Percentiles rank a stretch among this genome's conserved stretches.
Conservation (phyloP, 805 yeast genomes). For the Vanderwaltozyma polyspora region DNA sequence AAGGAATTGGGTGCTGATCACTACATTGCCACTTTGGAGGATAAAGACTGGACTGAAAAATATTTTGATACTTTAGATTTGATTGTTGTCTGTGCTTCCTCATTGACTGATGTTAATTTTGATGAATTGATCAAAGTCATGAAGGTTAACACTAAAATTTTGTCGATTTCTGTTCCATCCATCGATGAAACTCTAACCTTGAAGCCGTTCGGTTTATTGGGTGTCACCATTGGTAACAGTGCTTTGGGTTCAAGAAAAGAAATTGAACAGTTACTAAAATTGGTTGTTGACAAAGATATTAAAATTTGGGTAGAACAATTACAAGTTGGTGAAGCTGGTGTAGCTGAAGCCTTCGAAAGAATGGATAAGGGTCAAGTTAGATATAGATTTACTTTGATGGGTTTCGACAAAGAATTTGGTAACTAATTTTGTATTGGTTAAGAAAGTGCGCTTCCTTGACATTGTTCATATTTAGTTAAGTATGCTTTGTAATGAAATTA, state of each 20-base stretch:
- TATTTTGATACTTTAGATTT: slow-evolving; percentile 33
- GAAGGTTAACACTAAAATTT: slow-evolving; percentile 28
- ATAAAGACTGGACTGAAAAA: slow-evolving; percentile 31
- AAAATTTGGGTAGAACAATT: slow-evolving; percentile 44
- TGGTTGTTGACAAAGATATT: slow-evolving; percentile 36
- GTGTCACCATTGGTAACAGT: slow-evolving; percentile 24
- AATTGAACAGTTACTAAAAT: slow-evolving; percentile 35
- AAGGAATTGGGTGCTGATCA: too few relatives aligned
- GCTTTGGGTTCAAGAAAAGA: slow-evolving; percentile 36
- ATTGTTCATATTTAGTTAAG: too few relatives aligned
- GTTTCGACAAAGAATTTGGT: slow-evolving; percentile 25
- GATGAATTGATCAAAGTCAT: slow-evolving; percentile 23
- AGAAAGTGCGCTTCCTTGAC: too few relatives aligned
- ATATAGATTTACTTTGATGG: slow-evolving; percentile 43
- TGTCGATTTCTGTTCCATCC: slow-evolving; percentile 17
- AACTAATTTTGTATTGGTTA: too few relatives aligned
- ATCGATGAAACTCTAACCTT: slow-evolving; percentile 7
- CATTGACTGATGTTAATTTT: slow-evolving; percentile 31
- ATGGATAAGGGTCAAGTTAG: slow-evolving; percentile 40
- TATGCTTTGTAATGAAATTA: too few relatives aligned
- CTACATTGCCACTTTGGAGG: slow-evolving; percentile 45
- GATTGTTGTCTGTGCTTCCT: slow-evolving; percentile 38
- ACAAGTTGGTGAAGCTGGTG: slow-evolving; percentile 35
- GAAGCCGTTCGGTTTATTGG: slow-evolving; percentile 9
- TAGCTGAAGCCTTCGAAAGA: slow-evolving; percentile 36